Evolutionary conservation across 495 filamentous ascomycete genomes (phyloP).

Genomic region (Cryomyces minteri): DNA sequence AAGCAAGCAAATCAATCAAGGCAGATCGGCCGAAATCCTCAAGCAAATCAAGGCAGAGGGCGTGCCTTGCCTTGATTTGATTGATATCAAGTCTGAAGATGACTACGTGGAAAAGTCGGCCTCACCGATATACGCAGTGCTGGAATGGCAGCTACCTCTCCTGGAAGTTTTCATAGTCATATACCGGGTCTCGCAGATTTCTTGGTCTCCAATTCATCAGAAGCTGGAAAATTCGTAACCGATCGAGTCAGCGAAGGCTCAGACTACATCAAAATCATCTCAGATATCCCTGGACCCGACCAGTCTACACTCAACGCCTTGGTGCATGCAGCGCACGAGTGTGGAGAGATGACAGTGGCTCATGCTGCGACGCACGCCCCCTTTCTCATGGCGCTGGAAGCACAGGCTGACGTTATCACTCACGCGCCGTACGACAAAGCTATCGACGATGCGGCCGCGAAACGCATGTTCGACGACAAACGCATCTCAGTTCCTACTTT

Average conservation of each 20-base stretch:
- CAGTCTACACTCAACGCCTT: slow-evolving; percentile 6
- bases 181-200: neutral
- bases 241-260: slow-evolving; percentile 9
- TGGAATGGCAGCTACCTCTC: slow-evolving; percentile 11
- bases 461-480: neutral
- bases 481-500: neutral
- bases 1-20: slow-evolving; percentile 21
- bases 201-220: slow-evolving; percentile 1
- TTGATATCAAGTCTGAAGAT: no score
- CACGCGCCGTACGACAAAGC: neutral
- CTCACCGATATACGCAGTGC: slow-evolving; percentile 12
- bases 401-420: neutral
- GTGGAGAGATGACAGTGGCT: slow-evolving; percentile 15
- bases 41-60: no score
- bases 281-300: slow-evolving; percentile 8
- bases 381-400: neutral
- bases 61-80: no score
- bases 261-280: slow-evolving; percentile 23
- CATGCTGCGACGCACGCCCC: slow-evolving; percentile 7
- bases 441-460: neutral
- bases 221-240: slow-evolving; percentile 13
- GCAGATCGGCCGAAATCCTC: no score
- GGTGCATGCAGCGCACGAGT: slow-evolving; percentile 14
- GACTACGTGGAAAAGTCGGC: slow-evolving; percentile 13
- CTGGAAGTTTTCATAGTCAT: slow-evolving; percentile 1